Base-by-base conservation (phyloP, 2,329 filamentous ascomycete genomes). In the Fusarium tanahbumbuense region DNA sequence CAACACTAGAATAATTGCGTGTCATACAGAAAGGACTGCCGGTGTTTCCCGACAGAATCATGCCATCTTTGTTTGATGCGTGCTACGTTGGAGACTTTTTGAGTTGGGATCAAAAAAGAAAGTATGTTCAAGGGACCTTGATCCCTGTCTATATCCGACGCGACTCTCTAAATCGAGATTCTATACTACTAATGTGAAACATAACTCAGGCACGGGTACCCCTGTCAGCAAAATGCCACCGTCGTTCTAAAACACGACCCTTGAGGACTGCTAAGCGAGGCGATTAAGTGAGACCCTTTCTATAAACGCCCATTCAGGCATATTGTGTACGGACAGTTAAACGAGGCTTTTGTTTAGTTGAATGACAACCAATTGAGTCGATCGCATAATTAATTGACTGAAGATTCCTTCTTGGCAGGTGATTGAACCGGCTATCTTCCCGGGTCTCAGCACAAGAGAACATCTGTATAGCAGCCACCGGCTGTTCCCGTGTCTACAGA, bases 11-110 rank as follows among this genome's bases (percentile, higher is more conserved):
- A 73, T 66, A 50, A 42, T 52, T 50, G 50, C 46, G 67, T 66
- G 67, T 59, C 56, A 40, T 42, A 71, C 41, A 63, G 41, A 32
- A 41, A 40, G 56, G 49, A 55, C 22, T 65, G 64, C 72, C 74
- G 73, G 66, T 71, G 61, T 71, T 67, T 76, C 65, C 73, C 71
- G 73, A 76, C 58, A 46, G 57, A 72, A 76, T 76, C 74, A 75
- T 71, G 73, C 64, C 73, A 76, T 75, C 50, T n/a, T 27, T 54
- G 34, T 64, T 62, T 34, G 65, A 75, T 70, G 59, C 56, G 71
- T 68, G 62, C 50, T 44, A 62, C 66, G 15, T 46, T n/a, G 30
- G 30, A 32, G 28, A 41, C 48, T 40, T 40, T 50, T 34, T 37
- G n/a, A 53, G 46, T 37, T 23, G 40, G 42, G 28, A 56, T 34